Conservation (phyloP, 805 yeast species). For the Tetrapisispora arboricola region DNA sequence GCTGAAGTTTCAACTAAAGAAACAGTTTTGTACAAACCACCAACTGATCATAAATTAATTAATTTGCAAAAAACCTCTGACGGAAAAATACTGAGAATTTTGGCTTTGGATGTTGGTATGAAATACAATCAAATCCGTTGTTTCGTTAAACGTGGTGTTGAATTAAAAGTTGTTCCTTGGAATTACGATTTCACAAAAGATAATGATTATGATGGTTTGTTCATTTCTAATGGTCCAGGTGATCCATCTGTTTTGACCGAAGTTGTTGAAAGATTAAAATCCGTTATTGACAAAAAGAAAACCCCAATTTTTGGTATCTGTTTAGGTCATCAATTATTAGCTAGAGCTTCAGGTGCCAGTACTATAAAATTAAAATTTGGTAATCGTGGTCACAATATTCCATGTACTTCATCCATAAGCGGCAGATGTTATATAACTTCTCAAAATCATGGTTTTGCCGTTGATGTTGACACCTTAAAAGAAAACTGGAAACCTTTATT, state of each 20-base stretch:
- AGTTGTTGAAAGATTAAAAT: constrained; percentile 50
- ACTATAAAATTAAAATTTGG: constrained; percentile 91
- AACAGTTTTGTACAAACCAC: constrained; percentile 71
- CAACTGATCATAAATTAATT: constrained; percentile 30
- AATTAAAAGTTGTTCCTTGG: constrained; percentile 92
- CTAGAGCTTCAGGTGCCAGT: constrained; percentile 90
- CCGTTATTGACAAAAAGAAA: constrained; percentile 50
- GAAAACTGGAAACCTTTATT: constrained; percentile 88
- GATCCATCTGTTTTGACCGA: constrained; percentile 82
- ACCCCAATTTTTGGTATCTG: constrained; percentile 97
- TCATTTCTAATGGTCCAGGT: constrained; percentile 98
- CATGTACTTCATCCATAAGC: constrained; percentile 78
- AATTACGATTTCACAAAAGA: constrained; percentile 75
- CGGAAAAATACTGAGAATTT: constrained; percentile 70
- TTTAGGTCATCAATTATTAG: constrained; percentile 93
- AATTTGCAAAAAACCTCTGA: constrained; percentile 48
- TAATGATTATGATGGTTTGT: constrained; percentile 78
- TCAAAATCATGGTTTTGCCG: constrained; percentile 98
- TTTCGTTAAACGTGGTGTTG: constrained; percentile 92
- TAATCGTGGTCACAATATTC: constrained; percentile 98
- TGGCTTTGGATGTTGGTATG: constrained; percentile 96
- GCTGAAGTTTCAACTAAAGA: constrained; percentile 75
- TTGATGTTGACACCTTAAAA: constrained; percentile 65
- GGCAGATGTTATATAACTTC: constrained; percentile 98
- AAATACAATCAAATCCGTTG: constrained; percentile 96